A percentile compares a stretch with the other conserved stretches of the same genome.
These are phyloP conservation scores for Xylaria hypoxylon DNA, from an alignment of 2,329 filamentous ascomycete species.

Conservation along the genomic window DNA sequence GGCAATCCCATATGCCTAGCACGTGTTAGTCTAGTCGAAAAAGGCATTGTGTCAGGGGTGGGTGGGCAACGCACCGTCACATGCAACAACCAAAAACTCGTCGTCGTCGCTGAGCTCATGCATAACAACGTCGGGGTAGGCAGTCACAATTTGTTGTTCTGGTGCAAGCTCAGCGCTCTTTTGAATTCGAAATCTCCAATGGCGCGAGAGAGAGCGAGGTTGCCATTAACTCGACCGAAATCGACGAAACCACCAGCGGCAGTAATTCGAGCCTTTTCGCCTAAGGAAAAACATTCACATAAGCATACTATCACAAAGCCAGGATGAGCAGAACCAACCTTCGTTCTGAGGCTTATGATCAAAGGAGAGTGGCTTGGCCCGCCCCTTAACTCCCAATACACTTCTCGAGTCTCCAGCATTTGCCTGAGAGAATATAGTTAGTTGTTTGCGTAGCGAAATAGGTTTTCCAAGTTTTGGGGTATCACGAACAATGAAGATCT, in stretches of 20 bases:
- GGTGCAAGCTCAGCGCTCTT: constrained; percentile 96
- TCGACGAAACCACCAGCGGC: constrained; percentile 98
- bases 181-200: constrained; percentile 99
- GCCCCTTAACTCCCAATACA: constrained; percentile 94
- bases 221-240: constrained; percentile 98
- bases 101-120: constrained; percentile 94
- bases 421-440: constrained; percentile 69
- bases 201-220: constrained; percentile 93
- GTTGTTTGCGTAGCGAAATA: constrained; percentile 28
- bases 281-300: constrained; percentile 58
- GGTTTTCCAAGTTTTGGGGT: constrained; percentile 18
- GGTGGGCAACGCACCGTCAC: constrained; percentile 75
- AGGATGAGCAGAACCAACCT: constrained; percentile 64
- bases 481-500: constrained; percentile 90
- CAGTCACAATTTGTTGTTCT: constrained; percentile 99
- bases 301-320: constrained; percentile 18
- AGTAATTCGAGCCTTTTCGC: constrained; percentile 94
- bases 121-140: constrained; percentile 91
- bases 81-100: constrained; percentile 93
- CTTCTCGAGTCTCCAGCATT: constrained; percentile 97
- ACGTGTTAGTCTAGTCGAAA: constrained; percentile 22
- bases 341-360: constrained; percentile 99
- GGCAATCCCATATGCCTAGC: constrained; percentile 98
- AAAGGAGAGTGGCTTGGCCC: constrained; percentile 97
- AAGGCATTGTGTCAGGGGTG: not conserved